Evolutionary conservation across 805 yeast species (phyloP), one percentile per base, ranked within the genome.

Genomic region (Wickerhamomyces pijperi): DNA sequence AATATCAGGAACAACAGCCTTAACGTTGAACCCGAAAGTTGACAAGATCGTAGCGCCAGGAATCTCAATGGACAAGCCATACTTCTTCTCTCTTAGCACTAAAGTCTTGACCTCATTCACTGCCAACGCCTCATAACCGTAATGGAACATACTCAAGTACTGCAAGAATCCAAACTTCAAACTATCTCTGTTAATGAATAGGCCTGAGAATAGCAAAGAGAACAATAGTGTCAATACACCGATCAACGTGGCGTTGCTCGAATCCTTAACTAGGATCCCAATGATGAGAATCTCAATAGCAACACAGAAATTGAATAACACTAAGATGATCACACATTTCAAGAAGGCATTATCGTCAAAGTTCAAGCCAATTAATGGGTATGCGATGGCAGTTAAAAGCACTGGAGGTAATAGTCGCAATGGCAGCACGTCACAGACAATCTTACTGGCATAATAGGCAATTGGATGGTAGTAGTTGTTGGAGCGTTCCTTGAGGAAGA

Each of bases 1-100:
- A 21, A 80, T 68, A 56, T 92, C 97, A 28, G 66, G 65, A 59
- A 74, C 60, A 39, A 83, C 72, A 2, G 88, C 92, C 19, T 78
- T 75, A 13, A 85, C 90, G 47, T 84, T 74, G 58, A 92, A 92
- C 0, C 98, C 98, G 65, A 92, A 92, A 0, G 97, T 86, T 48
- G 94, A 83, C 49, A 92, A 68, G 40, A 92, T 92, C 2, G 95
- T 94, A 2, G 98, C 97, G 11, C 98, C 98, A 0, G 98, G 98
- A 14, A 92, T 94, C 59, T 87, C 95, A 50, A 92, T 90, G 35
- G 88, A 82, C 34, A 92, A 69, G 0, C 98, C 98, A 53, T 81
- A 90, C 60, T 92, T 92, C 55, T 76, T 79, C 56, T 92, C 98
- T 46, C 75, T 76, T 50, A 92, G 67, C 13, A 85, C 78, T 55